Conservation (phyloP, 768 basidiomycete species). For the Boletus vinaceobasis region DNA sequence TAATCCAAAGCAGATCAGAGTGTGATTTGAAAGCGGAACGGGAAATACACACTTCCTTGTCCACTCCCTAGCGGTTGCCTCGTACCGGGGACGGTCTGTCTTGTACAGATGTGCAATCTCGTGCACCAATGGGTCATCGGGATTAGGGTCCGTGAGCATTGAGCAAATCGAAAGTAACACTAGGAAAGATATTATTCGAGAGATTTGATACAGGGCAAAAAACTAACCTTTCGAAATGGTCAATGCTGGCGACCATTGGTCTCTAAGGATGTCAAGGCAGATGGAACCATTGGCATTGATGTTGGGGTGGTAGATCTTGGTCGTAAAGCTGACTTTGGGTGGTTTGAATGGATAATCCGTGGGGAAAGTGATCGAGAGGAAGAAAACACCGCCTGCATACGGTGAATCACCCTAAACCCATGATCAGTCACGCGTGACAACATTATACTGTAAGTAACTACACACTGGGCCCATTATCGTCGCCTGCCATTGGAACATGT, state of each 20-base stretch:
- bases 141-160: constrained; percentile 99
- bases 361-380: constrained; percentile 91
- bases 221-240: constrained; percentile 94
- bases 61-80: constrained; percentile 98
- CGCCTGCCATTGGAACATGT: constrained; percentile 99
- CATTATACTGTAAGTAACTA: constrained; percentile 12
- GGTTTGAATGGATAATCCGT: constrained; percentile 99
- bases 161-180: constrained; percentile 98
- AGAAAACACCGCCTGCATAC: constrained; percentile 98
- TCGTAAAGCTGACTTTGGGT: constrained; percentile 99
- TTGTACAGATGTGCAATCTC: constrained; percentile 99
- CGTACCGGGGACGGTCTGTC: constrained; percentile 96
- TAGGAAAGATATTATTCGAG: constrained; percentile 28
- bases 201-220: neutral
- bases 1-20: constrained; percentile 12
- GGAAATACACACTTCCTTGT: constrained; percentile 83
- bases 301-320: constrained; percentile 99
- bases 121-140: constrained; percentile 97
- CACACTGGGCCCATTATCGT: constrained; percentile 99
- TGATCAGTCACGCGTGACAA: constrained; percentile 21
- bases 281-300: constrained; percentile 99
- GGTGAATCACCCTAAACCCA: constrained; percentile 84
- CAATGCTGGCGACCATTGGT: constrained; percentile 98
- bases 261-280: constrained; percentile 96
- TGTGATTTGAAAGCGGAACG: neutral